Evolutionary conservation across 768 basidiomycete species (phyloP).

Genomic region (Tulasnella sp.): DNA sequence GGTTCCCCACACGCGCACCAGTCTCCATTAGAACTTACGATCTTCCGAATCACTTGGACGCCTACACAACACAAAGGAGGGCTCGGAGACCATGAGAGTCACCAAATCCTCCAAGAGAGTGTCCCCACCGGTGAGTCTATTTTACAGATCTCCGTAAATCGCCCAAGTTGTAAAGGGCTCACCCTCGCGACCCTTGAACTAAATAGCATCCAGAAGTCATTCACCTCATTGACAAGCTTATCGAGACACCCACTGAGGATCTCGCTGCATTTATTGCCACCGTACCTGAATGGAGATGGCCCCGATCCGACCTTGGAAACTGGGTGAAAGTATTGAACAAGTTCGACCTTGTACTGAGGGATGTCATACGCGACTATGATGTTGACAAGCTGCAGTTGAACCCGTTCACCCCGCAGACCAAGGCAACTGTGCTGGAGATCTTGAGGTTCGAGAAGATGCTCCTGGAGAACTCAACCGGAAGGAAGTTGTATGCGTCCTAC

Average conservation of each 20-base stretch:
- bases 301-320: slow-evolving; percentile 89
- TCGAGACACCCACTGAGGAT: slow-evolving; percentile 56
- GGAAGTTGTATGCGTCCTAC: slow-evolving; percentile 92
- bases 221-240: slow-evolving; percentile 62
- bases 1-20: no score
- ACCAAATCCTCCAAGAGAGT: slow-evolving; percentile 53
- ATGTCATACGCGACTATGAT: slow-evolving; percentile 70
- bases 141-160: slow-evolving; percentile 15
- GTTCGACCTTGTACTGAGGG: slow-evolving; percentile 82
- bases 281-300: slow-evolving; percentile 85
- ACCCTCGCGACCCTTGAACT: slow-evolving; percentile 4
- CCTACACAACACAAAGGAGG: not conserved
- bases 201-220: slow-evolving; percentile 71
- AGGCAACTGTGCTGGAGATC: slow-evolving; percentile 66
- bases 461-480: slow-evolving; percentile 93
- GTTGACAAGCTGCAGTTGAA: slow-evolving; percentile 75
- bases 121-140: slow-evolving; percentile 52
- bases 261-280: slow-evolving; percentile 53
- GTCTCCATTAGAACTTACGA: not conserved
- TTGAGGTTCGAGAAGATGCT: slow-evolving; percentile 80
- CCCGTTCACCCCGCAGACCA: slow-evolving; percentile 62
- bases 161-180: not conserved
- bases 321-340: slow-evolving; percentile 96
- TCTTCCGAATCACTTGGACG: not conserved
- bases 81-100: slow-evolving; percentile 56